Conservation (phyloP, 495 filamentous ascomycete genomes). For the Hyaloscypha finlandica region DNA sequence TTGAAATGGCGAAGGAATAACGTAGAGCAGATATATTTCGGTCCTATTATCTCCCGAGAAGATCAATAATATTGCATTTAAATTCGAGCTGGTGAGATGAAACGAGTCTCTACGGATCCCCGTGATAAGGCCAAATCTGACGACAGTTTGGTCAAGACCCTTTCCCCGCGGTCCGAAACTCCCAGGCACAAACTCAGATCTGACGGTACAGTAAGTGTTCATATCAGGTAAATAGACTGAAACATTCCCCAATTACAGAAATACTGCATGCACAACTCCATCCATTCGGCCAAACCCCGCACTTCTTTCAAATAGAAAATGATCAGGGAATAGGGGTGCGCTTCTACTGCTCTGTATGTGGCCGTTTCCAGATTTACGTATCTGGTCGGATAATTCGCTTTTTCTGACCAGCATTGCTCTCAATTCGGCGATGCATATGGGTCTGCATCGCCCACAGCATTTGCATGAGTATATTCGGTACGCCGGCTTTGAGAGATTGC, state of each 20-base stretch:
- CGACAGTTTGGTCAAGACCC: too few relatives aligned
- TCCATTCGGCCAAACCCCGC: background rate
- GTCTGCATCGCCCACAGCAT: constrained; percentile 49
- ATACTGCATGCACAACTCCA: background rate
- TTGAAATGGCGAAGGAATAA: background rate
- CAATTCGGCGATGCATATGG: constrained; percentile 53
- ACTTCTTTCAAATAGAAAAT: background rate
- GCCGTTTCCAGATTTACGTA: constrained; percentile 50
- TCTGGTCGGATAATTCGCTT: constrained; percentile 45
- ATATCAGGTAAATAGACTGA: background rate
- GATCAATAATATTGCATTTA: background rate
- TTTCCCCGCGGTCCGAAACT: background rate
- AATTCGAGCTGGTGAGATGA: background rate
- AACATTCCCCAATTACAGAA: background rate
- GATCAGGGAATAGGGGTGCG: constrained; percentile 17
- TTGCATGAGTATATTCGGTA: constrained; percentile 38
- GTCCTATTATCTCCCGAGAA: background rate
- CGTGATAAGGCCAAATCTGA: too few relatives aligned
- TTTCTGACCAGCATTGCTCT: constrained; percentile 44
- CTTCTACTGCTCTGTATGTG: constrained; percentile 50
- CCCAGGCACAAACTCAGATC: background rate
- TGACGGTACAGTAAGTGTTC: background rate
- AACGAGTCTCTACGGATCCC: too few relatives aligned
- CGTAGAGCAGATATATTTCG: background rate
- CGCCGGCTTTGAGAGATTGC: background rate